Evolutionary conservation across 202 grass and related monocot species (phyloP), one percentile per base, ranked within the genome.

Genomic region (Elaeis oleifera): DNA sequence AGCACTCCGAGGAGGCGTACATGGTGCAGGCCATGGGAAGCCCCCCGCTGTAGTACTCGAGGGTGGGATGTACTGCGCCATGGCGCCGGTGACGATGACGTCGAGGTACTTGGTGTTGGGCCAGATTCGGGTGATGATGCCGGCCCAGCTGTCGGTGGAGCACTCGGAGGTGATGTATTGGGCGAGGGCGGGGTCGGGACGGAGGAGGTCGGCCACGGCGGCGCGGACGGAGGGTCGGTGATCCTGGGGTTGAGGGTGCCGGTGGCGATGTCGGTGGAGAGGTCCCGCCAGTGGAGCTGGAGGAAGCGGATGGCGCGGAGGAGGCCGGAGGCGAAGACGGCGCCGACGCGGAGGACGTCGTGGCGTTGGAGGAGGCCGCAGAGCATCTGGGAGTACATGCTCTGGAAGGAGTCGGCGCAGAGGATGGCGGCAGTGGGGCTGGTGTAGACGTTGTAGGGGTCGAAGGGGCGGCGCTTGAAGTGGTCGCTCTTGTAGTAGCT

Each of bases 401-500:
- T 87, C 76, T 96, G 91, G 81, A 90, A 96, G 2, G 87, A 80
- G 73, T 96, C 91, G 21, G 87, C 66, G 84, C 87, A 96, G 16
- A 96, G 91, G 81, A 96, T 88, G 58, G 84, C 84, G 17, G 91
- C 76, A 2, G 73, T 88, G 18, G 91, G 91, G 91, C 91, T 96
- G 5, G 91, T 96, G 74, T 90, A 90, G 69, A 90, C 84, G 60
- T 85, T 82, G 81, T 83, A 96, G 5, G 91, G 87, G 76, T 96
- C 91, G 70, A 65, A 88, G 0, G 81, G 91, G 6, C 91, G 91
- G 84, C 74, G 55, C 78, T 73, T 87, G 87, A 96, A 96, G 72
- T 74, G 68, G 75, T 96, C 73, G 76, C 87, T 90, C 91, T 96
- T 96, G 87, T 96, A 96, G 84, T 96, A 96, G 76, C 91, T 96